Evolutionary conservation across 352 stramenopile species (phyloP).

Genomic region (Aphanomyces astaci): DNA sequence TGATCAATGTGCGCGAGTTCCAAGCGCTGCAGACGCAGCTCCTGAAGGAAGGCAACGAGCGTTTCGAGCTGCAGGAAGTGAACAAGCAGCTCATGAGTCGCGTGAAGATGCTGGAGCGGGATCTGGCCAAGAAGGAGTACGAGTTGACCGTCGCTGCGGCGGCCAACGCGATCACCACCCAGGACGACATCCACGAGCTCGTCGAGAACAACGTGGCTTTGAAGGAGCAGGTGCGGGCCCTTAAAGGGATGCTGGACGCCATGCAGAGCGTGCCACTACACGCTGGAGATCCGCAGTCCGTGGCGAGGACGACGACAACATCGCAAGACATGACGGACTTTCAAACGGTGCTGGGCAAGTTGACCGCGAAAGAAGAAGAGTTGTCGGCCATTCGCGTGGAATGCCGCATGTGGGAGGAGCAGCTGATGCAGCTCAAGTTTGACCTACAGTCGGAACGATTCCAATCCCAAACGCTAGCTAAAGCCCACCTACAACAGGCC

Average conservation of each 20-base stretch:
- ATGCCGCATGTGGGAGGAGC: conserved; percentile 18
- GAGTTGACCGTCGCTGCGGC: background rate
- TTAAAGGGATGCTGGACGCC: conserved; percentile 35
- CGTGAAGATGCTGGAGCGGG: conserved; percentile 17
- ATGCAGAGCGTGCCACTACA: conserved; percentile 5
- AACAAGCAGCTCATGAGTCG: conserved; percentile 12
- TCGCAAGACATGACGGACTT: conserved; percentile 35
- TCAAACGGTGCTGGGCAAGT: conserved; percentile 32
- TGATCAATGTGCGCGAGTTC: conserved; percentile 23
- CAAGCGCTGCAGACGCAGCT: conserved; percentile 22
- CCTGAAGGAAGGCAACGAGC: conserved; percentile 22
- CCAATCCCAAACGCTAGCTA: conserved; percentile 29
- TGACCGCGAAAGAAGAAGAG: conserved; percentile 39
- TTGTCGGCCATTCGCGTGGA: background rate
- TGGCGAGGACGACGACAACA: conserved; percentile 23
- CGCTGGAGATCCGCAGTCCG: background rate
- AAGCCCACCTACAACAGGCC: conserved; percentile 18
- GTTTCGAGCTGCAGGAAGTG: conserved; percentile 18
- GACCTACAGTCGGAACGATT: conserved; percentile 39
- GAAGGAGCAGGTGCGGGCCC: conserved; percentile 38
- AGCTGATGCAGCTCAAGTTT: conserved; percentile 48
- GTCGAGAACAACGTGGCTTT: conserved; percentile 41
- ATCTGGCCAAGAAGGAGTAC: conserved; percentile 18
- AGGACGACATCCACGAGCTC: conserved; percentile 33
- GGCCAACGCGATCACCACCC: background rate